A percentile compares a stretch with the other conserved stretches of the same genome.
Evolutionary conservation across 164 flowering plant species (phyloP).

Genomic region (Kalanchoe fedtschenkoi): DNA sequence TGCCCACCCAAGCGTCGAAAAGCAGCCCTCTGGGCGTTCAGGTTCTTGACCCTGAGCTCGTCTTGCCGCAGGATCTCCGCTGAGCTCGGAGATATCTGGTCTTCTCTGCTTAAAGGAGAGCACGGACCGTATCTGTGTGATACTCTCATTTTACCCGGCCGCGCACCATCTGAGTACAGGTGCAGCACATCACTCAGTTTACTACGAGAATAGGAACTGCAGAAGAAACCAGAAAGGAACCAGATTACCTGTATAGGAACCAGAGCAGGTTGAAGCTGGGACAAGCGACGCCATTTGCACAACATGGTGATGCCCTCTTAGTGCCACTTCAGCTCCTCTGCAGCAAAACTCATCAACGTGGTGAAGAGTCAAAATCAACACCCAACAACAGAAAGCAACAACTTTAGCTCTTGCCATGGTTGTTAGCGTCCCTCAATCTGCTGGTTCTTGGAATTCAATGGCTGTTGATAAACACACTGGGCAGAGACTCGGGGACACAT

Average conservation of each 20-base stretch:
- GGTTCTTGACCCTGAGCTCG: not conserved
- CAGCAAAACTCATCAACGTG: not conserved
- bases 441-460: not conserved
- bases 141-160: not conserved
- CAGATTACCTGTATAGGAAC: not conserved
- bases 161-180: not conserved
- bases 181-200: too few species aligned
- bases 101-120: not conserved
- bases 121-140: conserved; percentile 2
- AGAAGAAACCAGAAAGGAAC: not conserved
- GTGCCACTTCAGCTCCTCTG: not conserved
- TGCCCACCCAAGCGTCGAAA: not conserved
- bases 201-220: not conserved
- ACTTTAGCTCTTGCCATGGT: not conserved
- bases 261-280: conserved; percentile 5
- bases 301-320: not conserved
- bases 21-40: not conserved
- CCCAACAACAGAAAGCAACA: not conserved
- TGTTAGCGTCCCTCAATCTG: not conserved
- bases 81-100: not conserved
- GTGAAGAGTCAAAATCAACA: not conserved
- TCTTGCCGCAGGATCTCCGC: not conserved
- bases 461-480: not conserved
- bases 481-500: too few species aligned
- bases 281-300: not conserved